Evolutionary conservation across 2,329 filamentous ascomycete species (phyloP), one percentile per base, ranked within the genome.

Genomic region (Tothia fuscella): DNA sequence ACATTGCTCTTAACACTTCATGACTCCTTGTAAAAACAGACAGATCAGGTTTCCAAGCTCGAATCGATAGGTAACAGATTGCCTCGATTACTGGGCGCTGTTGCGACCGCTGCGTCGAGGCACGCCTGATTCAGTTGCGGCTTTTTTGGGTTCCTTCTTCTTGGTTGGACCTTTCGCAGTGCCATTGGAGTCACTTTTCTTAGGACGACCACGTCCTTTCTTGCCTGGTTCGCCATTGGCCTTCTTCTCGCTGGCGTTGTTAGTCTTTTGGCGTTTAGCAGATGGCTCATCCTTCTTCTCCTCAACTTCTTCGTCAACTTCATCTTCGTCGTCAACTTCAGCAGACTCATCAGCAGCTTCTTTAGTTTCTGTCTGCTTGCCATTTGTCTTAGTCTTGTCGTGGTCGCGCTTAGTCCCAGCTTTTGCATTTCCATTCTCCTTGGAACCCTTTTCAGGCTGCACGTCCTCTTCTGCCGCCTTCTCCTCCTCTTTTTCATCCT

Each of bases 81-180:
- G 21, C 7, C n/a, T 9, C 22, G 5, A 7, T 5, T 10, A 17
- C 9, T 42, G 29, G 13, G 34, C 28, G 38, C 51, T 52, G 48
- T 65, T 64, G 44, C 67, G 57, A 20, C 56, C 59, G 36, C 64
- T 68, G 41, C 67, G 63, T 43, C 67, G 54, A 21, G 66, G 66
- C 56, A 67, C 58, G 32, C 67, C 66, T 42, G 62, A 58, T 38
- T 61, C 66, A 22, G 67, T 70, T 9, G 67, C 66, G 25, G 67
- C 65, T 50, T 63, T 63, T 62, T 70, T 46, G 21, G 32, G 41
- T 26, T 52, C 42, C 30, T 52, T 53, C 12, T 55, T 50, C 45
- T 51, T 51, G 14, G 53, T 49, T 42, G 49, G 49, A 17, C 35
- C 12, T n/a, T 42, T 41, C 21, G n/a, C 43, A 25, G 14, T 31